Conservation (phyloP, 1,284 basidiomycete genomes). For the Mycena sp. region DNA sequence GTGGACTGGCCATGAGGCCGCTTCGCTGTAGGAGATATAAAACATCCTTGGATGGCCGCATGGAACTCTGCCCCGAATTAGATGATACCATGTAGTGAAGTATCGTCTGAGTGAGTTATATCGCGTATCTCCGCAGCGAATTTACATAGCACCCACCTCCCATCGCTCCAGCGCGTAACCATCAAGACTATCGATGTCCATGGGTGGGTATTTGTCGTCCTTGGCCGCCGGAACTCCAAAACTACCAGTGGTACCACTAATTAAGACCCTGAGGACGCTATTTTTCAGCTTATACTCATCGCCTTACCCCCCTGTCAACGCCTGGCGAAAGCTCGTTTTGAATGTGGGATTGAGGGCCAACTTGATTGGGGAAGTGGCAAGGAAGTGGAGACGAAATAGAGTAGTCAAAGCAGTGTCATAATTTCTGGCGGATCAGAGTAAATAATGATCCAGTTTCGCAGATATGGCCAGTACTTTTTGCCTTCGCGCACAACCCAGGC, state of each 20-base stretch:
- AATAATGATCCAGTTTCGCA: conserved; percentile 38
- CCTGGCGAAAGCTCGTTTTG: conserved; percentile 84
- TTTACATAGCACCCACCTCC: conserved; percentile 72
- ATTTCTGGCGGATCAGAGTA: conserved; percentile 55
- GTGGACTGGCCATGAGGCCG: conserved; percentile 82
- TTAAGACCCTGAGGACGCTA: conserved; percentile 24
- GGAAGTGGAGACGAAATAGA: conserved; percentile 79
- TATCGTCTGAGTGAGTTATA: conserved; percentile 71
- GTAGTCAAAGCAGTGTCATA: conserved; percentile 77
- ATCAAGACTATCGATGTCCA: conserved; percentile 77
- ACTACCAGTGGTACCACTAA: conserved; percentile 89
- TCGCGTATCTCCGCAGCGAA: neutral
- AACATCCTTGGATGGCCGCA: conserved; percentile 84
- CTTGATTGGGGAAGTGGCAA: conserved; percentile 69
- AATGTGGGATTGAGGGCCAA: conserved; percentile 80
- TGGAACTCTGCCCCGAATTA: conserved; percentile 72
- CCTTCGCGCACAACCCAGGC: conserved; percentile 84
- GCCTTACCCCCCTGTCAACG: conserved; percentile 91
- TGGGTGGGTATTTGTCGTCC: conserved; percentile 64
- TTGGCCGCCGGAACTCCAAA: conserved; percentile 88
- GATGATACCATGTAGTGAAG: conserved; percentile 99
- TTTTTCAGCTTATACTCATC: neutral
- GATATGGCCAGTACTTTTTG: conserved; percentile 60
- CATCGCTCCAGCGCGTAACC: conserved; percentile 91
- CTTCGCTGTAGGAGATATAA: conserved; percentile 86